Base-by-base conservation (phyloP, 805 yeast species). In the Candida sithepensis region DNA sequence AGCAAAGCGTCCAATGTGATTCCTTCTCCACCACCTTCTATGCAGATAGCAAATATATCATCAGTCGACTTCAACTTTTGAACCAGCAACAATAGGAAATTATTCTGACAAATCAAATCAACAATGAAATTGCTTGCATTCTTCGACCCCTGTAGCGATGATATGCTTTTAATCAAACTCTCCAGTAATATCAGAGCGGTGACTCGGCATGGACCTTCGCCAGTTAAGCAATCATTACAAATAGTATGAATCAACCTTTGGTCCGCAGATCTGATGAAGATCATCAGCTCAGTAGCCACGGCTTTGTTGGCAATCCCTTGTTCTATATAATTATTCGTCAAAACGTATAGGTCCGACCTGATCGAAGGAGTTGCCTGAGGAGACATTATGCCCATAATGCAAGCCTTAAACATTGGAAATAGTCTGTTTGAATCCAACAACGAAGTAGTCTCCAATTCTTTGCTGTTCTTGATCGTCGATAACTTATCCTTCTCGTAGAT, bases 141-240 rank as follows among this genome's bases (percentile, higher is more conserved):
- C 28, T 75, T 73, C 1, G 84, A 77, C 34, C 82, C 63, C 48
- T 80, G 82, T 23, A 82, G 74, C 43, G 84, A 65, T 1, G 85
- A 74, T 13, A 63, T 44, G 2, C 60, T 52, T 34, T 66, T 67
- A 33, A 66, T 49, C 7, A 68, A 43, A 6, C 55, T 58, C 56
- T 89, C 96, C 52, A 94, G 64, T 13, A 91, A 69, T n/a, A 89
- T 61, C 13, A 91, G 70, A 2, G 96, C 83, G 0, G 92, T 82
- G 10, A 90, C 76, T 54, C 94, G 77, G 7, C 85, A 77, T 0
- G 85, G 70, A 1, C 92, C 94, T 55, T 86, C 94, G 2, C 91
- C 89, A 45, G 81, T 73, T 14, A 88, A 77, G 0, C 94, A 83
- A 67, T 94, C 98, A 50, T 79, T 81, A 59, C 88, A 84, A 28